Evolutionary conservation across 2,329 filamentous ascomycete genomes (phyloP), one percentile per base, ranked within the genome.

Genomic region (Cercospora sesami): DNA sequence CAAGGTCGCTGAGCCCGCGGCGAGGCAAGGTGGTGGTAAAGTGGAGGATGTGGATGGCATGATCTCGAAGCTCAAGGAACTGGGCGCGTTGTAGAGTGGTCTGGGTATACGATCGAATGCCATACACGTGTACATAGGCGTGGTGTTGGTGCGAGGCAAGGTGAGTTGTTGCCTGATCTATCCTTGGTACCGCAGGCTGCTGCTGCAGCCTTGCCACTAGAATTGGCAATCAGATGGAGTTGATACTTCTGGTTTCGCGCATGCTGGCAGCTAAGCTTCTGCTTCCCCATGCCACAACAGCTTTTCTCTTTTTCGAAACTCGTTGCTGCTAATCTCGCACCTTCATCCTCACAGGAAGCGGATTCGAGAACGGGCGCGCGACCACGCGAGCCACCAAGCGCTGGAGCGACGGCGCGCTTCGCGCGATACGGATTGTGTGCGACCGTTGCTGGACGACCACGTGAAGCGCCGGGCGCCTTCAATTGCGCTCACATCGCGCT

Each of bases 21-120:
- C 91, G 71, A 87, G 95, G 80, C 89, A 97, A 83, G 95, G 95
- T 48, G 95, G 95, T 75, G 93, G 93, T 74, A 99, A 98, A 88
- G 95, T 99, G 21, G 93, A 97, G 78, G 91, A 97, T 84, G 95
- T 99, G 23, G 93, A 96, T 81, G 93, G 94, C n/a, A 87, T 99
- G 81, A 89, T 99, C 76, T 81, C 86, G 67, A 97, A 95, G 86
- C 84, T 99, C 78, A 98, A 98, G 87, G 94, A 99, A 84, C 84
- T 99, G 72, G 95, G 95, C 74, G 95, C 94, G 71, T 83, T 97
- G 82, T 97, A 87, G 73, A 48, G 39, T 23, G 45, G 45, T 30
- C 6, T 33, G 14, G 31, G 28, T 7, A 53, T n/a, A 57, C 23
- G 63, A 63, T 42, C 53, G 53, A 59, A 67, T 39, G 39, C 55